Base-by-base conservation (phyloP, 2,329 filamentous ascomycete genomes). In the Anthostomella pinea region DNA sequence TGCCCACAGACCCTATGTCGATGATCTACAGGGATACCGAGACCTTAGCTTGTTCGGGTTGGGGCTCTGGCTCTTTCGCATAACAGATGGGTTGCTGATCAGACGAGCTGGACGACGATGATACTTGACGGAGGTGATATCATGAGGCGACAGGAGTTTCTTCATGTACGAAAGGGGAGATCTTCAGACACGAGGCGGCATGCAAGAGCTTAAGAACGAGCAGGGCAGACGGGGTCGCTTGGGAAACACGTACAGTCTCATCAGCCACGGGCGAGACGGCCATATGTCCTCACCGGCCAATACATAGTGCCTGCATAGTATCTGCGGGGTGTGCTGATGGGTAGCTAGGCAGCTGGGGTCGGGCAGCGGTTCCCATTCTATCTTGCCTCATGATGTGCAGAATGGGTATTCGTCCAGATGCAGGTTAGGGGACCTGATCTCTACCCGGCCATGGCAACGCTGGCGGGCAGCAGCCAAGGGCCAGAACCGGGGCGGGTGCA, bases 121-220 rank as follows among this genome's bases (percentile, higher is more conserved):
- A 53, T 42, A 53, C 52, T 57, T 49, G 51, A 37, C 54, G 50
- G 59, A 58, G 57, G 51, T 53, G 52, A 44, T 45, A 49, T 51
- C 52, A 55, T 57, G 60, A 64, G 52, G 54, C 49, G 53, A 49
- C 51, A 55, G 50, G 59, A 59, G 55, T 57, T 58, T 59, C 48
- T 58, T 56, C 53, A 56, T 58, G 56, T 58, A 57, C 51, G 52
- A 49, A 58, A 55, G 52, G 48, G 51, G 43, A 52, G 56, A 60
- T 64, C 56, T 54, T 49, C 58, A 56, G 51, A 56, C 53, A 60
- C 56, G 45, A 53, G 55, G 63, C 57, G 59, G 62, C 58, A 59
- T 60, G 58, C 48, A 39, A 38, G 54, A 55, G 64, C 66, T 68
- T 68, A 68, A 65, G 60, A 65, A 60, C 54, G 48, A 57, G 63